These are phyloP conservation scores for Candida nitratophila DNA, from an alignment of 805 yeast species.

Conservation along the genomic window DNA sequence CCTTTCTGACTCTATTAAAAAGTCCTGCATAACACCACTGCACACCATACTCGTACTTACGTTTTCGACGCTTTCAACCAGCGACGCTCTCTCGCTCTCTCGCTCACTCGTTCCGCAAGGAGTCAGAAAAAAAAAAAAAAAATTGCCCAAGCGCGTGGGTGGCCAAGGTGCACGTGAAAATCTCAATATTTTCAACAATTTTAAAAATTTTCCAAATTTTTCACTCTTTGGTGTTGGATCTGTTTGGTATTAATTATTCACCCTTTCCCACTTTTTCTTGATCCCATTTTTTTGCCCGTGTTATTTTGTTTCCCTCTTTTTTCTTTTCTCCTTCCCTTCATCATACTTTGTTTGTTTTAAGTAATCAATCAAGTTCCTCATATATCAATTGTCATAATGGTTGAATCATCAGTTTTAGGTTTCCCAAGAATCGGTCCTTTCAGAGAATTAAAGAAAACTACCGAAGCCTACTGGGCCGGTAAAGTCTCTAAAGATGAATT, in stretches of 20 bases:
- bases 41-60: too few species aligned
- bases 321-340: neutral
- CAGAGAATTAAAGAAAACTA: conserved; percentile 98
- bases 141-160: neutral
- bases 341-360: neutral
- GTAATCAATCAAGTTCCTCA: too few species aligned
- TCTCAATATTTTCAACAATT: neutral
- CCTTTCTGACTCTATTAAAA: too few species aligned
- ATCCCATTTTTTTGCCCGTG: neutral
- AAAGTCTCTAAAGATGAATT: conserved; percentile 83
- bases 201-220: neutral
- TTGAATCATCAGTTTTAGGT: conserved; percentile 94
- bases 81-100: too few species aligned
- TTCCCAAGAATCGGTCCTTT: conserved; percentile 99
- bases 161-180: neutral
- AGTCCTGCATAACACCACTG: too few species aligned
- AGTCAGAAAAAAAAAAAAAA: too few species aligned
- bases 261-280: neutral
- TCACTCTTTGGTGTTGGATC: neutral
- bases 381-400: conserved; percentile 48
- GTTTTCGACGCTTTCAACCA: too few species aligned
- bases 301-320: neutral
- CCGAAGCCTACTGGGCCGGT: conserved; percentile 99
- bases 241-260: neutral
- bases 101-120: too few species aligned